A percentile compares a stretch with the other conserved stretches of the same genome.
These are phyloP conservation scores for Colletotrichum kahawae DNA, from an alignment of 2,329 filamentous ascomycete genomes.

Conservation along the genomic window DNA sequence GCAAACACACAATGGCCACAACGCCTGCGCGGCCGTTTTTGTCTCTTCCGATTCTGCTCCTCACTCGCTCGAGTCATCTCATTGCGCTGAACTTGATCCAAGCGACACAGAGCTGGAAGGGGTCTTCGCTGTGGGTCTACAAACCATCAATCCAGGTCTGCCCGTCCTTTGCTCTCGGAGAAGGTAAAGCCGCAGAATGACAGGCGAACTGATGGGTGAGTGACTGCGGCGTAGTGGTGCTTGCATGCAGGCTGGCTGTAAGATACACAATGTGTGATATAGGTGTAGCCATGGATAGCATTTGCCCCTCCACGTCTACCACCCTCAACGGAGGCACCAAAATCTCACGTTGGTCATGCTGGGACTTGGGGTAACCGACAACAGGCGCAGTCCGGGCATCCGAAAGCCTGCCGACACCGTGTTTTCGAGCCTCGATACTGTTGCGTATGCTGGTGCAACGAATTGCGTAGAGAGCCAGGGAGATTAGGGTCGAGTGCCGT, in stretches of 20 bases:
- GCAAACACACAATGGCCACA: conserved; percentile 6
- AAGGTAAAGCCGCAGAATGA: not conserved
- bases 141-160: not conserved
- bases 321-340: not conserved
- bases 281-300: not conserved
- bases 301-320: not conserved
- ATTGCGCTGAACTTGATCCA: not conserved
- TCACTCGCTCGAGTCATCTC: not conserved
- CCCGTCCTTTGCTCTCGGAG: not conserved
- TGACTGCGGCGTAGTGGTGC: not conserved
- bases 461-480: not conserved
- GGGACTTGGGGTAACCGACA: not conserved
- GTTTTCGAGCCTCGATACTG: not conserved
- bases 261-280: not conserved
- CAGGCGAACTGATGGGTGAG: not conserved
- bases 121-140: not conserved
- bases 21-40: conserved; percentile 2
- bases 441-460: not conserved
- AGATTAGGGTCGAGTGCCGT: not conserved
- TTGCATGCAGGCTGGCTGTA: not conserved
- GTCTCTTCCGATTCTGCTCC: not conserved
- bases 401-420: not conserved
- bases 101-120: not conserved
- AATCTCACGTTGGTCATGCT: conserved; percentile 17
- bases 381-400: not conserved